Base-by-base conservation (phyloP, 306 rosid species). In the Gillenia trifoliata region DNA sequence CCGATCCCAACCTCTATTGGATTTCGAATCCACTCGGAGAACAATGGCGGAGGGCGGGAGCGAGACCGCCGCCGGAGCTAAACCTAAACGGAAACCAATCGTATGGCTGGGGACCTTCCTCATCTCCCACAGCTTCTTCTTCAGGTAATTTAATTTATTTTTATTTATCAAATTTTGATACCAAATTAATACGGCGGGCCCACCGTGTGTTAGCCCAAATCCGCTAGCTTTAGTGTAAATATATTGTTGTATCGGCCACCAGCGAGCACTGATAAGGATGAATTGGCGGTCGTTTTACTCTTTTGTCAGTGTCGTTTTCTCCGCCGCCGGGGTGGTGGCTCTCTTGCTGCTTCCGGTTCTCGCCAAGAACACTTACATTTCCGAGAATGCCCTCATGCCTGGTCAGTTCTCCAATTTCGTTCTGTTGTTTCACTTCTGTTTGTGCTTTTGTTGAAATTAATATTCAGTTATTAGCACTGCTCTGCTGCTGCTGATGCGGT, bases 371-470 rank as follows among this genome's bases (percentile, higher is more conserved):
- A 92, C 96, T 68, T 92, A 92, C 89, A 84, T 90, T 71, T 94
- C 99, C 28, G 97, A 94, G 75, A 94, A 92, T 79, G 93, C 99
- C 68, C 97, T 94, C 69, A 90, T 92, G 97, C 96, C 99, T 79
- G 99, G 97, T 93, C 62, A 9, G 4, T 9, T 29, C 3, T 57
- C 66, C 17, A 9, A 16, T 56, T 43, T 71, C 26, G 1, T 1
- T 22, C 4, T 20, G 8, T 20, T 54, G 20, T 13, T 33, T 64
- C 68, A 12, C 3, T 10, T 36, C 12, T 31, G 22, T 6, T 54
- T 56, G 36, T 0, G 20, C 7, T 7, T 43, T 43, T 43, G 49
- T 43, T 3, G 49, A 12, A 43, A 43, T 8, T 36, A 43, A 1
- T 54, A 31, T 57, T 57, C 30, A 19, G 6, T 6, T 61, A 1